phyloP scores from a whole-genome alignment of 202 grass and related monocot genomes.

The Digitaria exilis region DNA sequence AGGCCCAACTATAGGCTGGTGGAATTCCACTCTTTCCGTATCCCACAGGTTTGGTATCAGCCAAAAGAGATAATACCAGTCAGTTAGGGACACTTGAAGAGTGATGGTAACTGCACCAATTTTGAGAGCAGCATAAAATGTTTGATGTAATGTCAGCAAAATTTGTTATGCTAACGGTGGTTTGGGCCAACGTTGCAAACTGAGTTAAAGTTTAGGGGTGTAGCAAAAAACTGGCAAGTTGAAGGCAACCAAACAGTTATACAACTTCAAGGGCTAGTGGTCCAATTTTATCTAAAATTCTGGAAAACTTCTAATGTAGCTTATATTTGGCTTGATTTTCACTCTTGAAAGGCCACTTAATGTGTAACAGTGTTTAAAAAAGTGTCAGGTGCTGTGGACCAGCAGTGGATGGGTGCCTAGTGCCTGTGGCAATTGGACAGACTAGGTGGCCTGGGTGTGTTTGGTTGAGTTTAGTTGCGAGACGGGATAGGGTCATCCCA shows the following conservation, averaged over 20 bases:
- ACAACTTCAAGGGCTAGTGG: background rate
- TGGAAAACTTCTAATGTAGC: background rate
- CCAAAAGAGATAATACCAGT: background rate
- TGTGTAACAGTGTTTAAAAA: background rate
- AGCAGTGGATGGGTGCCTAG: background rate
- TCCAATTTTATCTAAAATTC: background rate
- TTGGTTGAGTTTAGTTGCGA: no score
- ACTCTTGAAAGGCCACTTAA: constrained; percentile 9
- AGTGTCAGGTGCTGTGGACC: background rate
- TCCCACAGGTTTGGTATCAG: background rate
- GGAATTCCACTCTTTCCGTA: background rate
- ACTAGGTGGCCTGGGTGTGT: background rate
- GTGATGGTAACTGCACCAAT: background rate
- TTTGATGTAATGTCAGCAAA: background rate
- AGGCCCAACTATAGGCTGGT: background rate
- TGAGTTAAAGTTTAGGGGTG: background rate
- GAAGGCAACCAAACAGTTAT: background rate
- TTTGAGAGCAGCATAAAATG: background rate
- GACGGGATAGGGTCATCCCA: no score
- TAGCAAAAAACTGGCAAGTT: background rate
- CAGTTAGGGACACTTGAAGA: background rate
- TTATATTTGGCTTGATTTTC: constrained; percentile 14
- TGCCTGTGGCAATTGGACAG: background rate
- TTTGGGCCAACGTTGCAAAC: background rate
- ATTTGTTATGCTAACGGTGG: background rate